Evolutionary conservation across 768 basidiomycete genomes (phyloP), one percentile per base, ranked within the genome.

Genomic region (Pluteus cervinus): DNA sequence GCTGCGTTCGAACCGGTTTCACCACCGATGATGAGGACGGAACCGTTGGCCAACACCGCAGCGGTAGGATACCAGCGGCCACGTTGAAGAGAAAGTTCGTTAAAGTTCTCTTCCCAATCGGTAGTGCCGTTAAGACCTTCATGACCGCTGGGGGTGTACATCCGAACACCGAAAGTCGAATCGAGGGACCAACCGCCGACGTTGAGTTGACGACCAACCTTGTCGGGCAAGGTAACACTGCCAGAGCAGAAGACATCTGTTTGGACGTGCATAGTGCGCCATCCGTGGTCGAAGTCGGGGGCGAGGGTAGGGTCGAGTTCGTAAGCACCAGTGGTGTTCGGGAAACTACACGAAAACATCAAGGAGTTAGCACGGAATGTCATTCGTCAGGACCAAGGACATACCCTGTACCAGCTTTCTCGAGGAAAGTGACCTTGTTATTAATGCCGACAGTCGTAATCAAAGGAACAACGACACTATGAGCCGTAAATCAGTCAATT

Each of bases 231-330:
- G 23, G 84, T 72, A 30, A 89, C 62, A 29, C 75, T 74, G 7
- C 64, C 86, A 3, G 86, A 76, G 52, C 86, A 88, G 65, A 89
- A 89, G 8, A 88, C 83, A 46, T 89, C 82, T 7, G 81, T 68
- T 58, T 84, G 66, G 46, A 86, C 60, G 42, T 86, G 78, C 81
- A 88, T 85, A 43, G 68, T 68, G 25, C 85, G 79, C 83, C 83
- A 89, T 5, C 83, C 73, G 22, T 69, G 58, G 6, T 48, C 50
- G 52, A 71, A 73, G 40, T 73, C 53, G 42, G 64, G 43, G 0
- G 64, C 65, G 23, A 87, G 61, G 20, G 68, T 76, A 26, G 79
- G 54, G 49, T 87, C 86, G 17, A 89, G 63, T 45, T 89, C 86
- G 44, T 86, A 87, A 1, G 83, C 84, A 7, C 84, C 86, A 11